A percentile compares a stretch with the other conserved stretches of the same genome.
phyloP scores from a whole-genome alignment of 768 basidiomycete genomes.

The Pleurotus eryngii region DNA sequence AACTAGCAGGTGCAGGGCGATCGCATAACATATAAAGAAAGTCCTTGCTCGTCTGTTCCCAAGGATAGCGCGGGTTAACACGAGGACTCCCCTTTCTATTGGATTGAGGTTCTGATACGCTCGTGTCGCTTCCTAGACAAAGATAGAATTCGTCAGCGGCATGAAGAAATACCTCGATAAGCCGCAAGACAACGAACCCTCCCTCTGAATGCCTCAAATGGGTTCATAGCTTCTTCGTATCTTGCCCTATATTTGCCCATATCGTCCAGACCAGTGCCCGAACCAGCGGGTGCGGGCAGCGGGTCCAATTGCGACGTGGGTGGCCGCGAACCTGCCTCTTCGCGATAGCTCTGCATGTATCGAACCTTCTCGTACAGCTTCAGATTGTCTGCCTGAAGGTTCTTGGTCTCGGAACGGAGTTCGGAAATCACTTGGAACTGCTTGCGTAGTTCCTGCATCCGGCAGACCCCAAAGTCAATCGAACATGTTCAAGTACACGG shows the following conservation, averaged over 20 bases:
- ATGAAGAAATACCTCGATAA: background rate
- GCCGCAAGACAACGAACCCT: slow-evolving; percentile 54
- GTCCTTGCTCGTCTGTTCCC: slow-evolving; percentile 89
- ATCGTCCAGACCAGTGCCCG: slow-evolving; percentile 44
- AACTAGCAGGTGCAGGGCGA: slow-evolving; percentile 76
- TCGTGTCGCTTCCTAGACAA: slow-evolving; percentile 81
- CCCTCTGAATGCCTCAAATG: slow-evolving; percentile 96
- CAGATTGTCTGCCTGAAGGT: slow-evolving; percentile 90
- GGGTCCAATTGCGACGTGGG: slow-evolving; percentile 67
- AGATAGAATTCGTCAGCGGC: slow-evolving; percentile 2
- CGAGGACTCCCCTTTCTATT: slow-evolving; percentile 83
- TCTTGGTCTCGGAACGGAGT: slow-evolving; percentile 88
- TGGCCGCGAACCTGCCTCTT: slow-evolving; percentile 57
- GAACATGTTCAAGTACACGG: background rate
- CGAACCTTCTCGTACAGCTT: slow-evolving; percentile 99
- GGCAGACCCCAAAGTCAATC: background rate
- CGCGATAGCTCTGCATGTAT: slow-evolving; percentile 96
- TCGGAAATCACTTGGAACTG: slow-evolving; percentile 95
- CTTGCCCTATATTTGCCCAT: slow-evolving; percentile 86
- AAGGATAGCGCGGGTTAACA: slow-evolving; percentile 80
- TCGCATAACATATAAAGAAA: slow-evolving; percentile 85
- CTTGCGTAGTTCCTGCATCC: slow-evolving; percentile 79
- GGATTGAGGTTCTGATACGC: slow-evolving; percentile 91
- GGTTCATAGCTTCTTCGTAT: slow-evolving; percentile 98
- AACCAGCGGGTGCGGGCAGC: slow-evolving; percentile 45